Percentiles rank a stretch among this genome's conserved stretches.
These are phyloP conservation scores for Starmerella riodocensis DNA, from an alignment of 805 yeast genomes.

Conservation along the genomic window DNA sequence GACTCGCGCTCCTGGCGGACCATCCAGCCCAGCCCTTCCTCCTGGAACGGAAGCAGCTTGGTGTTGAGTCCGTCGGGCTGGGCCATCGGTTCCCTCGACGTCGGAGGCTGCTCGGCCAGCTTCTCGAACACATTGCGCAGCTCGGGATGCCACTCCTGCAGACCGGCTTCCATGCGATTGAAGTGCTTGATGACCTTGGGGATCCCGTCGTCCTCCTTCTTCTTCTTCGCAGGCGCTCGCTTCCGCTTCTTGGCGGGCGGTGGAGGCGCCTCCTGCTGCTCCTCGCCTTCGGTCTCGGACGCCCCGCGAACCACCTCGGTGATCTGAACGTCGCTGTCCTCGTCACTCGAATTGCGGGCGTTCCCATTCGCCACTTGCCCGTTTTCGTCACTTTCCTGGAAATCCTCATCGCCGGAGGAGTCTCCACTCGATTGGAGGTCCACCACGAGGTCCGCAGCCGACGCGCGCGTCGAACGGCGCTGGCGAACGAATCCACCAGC, in stretches of 20 bases:
- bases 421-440: conserved; percentile 10
- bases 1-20: conserved; percentile 59
- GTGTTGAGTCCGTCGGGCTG: conserved; percentile 75
- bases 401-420: conserved; percentile 5
- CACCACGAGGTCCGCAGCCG: neutral
- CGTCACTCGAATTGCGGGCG: neutral
- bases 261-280: neutral
- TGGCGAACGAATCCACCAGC: conserved; percentile 8
- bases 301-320: neutral
- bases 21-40: conserved; percentile 89
- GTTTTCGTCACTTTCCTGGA: conserved; percentile 1
- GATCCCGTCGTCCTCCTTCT: conserved; percentile 13
- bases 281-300: neutral
- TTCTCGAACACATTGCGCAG: conserved; percentile 58
- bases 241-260: conserved; percentile 2
- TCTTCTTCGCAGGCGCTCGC: conserved; percentile 1
- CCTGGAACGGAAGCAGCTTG: conserved; percentile 72
- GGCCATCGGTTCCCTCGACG: conserved; percentile 19
- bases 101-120: conserved; percentile 39
- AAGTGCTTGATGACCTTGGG: conserved; percentile 16
- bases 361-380: neutral
- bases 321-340: conserved; percentile 1
- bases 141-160: conserved; percentile 69
- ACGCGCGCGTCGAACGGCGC: neutral
- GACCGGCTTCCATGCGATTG: conserved; percentile 51